These are phyloP conservation scores for Candida chauliodis DNA, from an alignment of 805 yeast species.

Conservation along the genomic window DNA sequence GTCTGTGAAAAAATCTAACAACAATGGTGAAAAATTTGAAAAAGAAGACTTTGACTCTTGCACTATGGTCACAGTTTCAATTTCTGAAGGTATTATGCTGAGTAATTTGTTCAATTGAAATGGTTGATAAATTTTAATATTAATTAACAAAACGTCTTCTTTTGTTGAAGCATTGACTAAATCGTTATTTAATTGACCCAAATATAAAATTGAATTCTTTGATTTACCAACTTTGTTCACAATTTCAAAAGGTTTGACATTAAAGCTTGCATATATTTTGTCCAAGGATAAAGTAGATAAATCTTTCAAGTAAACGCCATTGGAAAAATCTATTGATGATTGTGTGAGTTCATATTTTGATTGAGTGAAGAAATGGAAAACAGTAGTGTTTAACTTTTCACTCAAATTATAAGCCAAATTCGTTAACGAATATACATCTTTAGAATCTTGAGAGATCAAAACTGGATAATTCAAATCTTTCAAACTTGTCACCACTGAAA, in stretches of 20 bases:
- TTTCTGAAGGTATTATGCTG: slow-evolving; percentile 49
- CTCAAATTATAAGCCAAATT: slow-evolving; percentile 61
- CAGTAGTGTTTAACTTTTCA: slow-evolving; percentile 46
- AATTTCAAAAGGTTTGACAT: slow-evolving; percentile 27
- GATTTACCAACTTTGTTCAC: slow-evolving; percentile 35
- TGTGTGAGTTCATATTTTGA: slow-evolving; percentile 11
- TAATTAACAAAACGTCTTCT: slow-evolving; percentile 45
- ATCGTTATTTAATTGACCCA: slow-evolving; percentile 54
- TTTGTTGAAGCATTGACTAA: slow-evolving; percentile 38
- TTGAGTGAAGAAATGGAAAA: slow-evolving; percentile 64
- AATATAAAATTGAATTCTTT: slow-evolving; percentile 51
- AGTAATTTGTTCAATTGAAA: slow-evolving; percentile 55
- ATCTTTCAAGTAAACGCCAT: slow-evolving; percentile 14
- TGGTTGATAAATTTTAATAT: slow-evolving; percentile 70
- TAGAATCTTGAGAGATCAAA: slow-evolving; percentile 60
- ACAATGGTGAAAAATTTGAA: slow-evolving; percentile 59
- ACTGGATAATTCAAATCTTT: slow-evolving; percentile 66
- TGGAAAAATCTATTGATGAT: slow-evolving; percentile 13
- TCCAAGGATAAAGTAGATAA: slow-evolving; percentile 16
- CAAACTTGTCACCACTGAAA: slow-evolving; percentile 63
- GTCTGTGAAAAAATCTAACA: slow-evolving; percentile 71
- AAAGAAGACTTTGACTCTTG: slow-evolving; percentile 48
- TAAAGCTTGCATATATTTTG: slow-evolving; percentile 21
- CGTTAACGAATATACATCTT: slow-evolving; percentile 45
- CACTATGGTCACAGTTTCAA: slow-evolving; percentile 55